Evolutionary conservation across 306 rosid species (phyloP), one percentile per base, ranked within the genome.

Genomic region (Quercus variabilis): DNA sequence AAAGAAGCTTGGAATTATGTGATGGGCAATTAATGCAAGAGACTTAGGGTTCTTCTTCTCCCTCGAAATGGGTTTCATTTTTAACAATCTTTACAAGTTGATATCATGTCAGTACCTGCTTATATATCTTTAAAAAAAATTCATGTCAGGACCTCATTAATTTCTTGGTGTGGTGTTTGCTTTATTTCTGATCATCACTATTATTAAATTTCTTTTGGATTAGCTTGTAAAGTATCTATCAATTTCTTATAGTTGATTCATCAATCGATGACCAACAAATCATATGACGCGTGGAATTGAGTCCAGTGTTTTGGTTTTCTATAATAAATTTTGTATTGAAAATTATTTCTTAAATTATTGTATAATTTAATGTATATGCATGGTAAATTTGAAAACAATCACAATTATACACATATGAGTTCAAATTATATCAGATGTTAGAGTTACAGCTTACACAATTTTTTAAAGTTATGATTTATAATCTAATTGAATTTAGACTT

Each of bases 141-240:
- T 71, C 74, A 76, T 90, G 98, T 91, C 93, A 91, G 97, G 88
- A 84, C 80, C 86, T 84, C 88, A 88, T 88, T 86, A 86, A 89
- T 86, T 59, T 73, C 80, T 35, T 82, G 70, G 81, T 78, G 80
- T 72, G 26, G 18, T 54, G 62, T 49, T 79, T 72, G 30, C 63
- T 60, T 80, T 33, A 18, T 71, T 55, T 28, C 38, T 74, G 43
- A 68, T 26, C 58, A 18, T 38, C 60, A 57, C 63, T 1, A 35
- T 23, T 51, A 30, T 5, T 49, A 17, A 30, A 0, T 2, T 33
- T 59, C 54, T 81, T 28, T 30, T 54, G 23, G 77, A n/a, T 41
- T 67, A 20, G 46, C 71, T 73, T 1, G 17, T n/a, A 7, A 49
- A 30, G 79, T 33, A 71, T 52, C 73, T 72, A 55, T 52, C 70